A percentile compares a stretch with the other conserved stretches of the same genome.
phyloP scores from a whole-genome alignment of 345 rosid species.

The Erysimum cheiranthoides region DNA sequence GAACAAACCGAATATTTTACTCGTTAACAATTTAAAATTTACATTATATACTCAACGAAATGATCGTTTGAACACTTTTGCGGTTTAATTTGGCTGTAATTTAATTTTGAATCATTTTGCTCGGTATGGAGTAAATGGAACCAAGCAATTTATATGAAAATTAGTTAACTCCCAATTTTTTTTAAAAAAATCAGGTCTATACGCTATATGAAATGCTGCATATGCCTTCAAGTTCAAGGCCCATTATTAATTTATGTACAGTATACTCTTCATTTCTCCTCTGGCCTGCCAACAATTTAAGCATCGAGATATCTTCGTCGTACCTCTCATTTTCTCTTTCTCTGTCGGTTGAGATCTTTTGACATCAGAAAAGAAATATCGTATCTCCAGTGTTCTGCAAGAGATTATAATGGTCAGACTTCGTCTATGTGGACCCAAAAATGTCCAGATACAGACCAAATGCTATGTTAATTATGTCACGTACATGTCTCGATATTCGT shows the following conservation, averaged over 20 bases:
- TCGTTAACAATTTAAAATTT: too few species aligned
- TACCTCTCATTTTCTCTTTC: constrained; percentile 41
- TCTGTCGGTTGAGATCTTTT: constrained; percentile 41
- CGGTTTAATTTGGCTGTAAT: not conserved
- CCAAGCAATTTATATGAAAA: not conserved
- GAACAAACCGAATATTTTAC: too few species aligned
- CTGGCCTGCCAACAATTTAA: constrained; percentile 14
- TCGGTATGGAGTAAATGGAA: not conserved
- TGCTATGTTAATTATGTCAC: constrained; percentile 45
- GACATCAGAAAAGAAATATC: constrained; percentile 19
- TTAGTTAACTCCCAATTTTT: not conserved
- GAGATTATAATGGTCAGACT: constrained; percentile 46
- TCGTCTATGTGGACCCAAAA: constrained; percentile 41
- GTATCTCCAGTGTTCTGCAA: constrained; percentile 43
- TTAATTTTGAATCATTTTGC: not conserved
- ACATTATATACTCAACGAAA: too few species aligned
- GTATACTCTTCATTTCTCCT: not conserved
- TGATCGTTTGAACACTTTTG: too few species aligned
- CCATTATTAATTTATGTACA: constrained; percentile 26
- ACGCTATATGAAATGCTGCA: too few species aligned
- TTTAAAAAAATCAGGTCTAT: too few species aligned
- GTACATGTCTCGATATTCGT: constrained; percentile 49
- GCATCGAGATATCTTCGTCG: constrained; percentile 30
- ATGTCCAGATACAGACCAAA: constrained; percentile 41
- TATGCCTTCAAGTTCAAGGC: constrained; percentile 24